These are phyloP conservation scores for Tinospora cordifolia DNA, from an alignment of 164 flowering plant genomes.

Conservation along the genomic window DNA sequence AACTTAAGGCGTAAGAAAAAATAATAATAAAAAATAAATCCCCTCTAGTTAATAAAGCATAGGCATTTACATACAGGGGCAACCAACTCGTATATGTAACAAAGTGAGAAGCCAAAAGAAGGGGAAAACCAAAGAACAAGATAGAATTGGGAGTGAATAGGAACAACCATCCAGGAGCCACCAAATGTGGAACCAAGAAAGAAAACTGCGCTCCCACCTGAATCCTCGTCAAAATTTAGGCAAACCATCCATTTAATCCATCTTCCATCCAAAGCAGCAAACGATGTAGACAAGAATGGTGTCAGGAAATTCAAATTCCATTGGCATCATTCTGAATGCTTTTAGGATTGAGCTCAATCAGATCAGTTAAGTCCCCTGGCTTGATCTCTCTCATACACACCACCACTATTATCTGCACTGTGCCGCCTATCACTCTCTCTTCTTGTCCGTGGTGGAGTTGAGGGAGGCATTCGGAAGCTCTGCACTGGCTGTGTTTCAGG, in stretches of 20 bases:
- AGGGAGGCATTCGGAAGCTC: conserved; percentile 30
- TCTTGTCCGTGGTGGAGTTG: conserved; percentile 39
- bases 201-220: conserved; percentile 8
- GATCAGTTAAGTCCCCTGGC: conserved; percentile 14
- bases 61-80: conserved; percentile 18
- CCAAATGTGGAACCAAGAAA: not conserved
- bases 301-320: not conserved
- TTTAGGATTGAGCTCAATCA: too few species aligned
- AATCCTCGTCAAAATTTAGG: not conserved
- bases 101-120: not conserved
- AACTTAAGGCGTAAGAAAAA: not conserved
- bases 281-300: not conserved
- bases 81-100: conserved; percentile 18
- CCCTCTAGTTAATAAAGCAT: not conserved
- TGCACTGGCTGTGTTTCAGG: conserved; percentile 41
- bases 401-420: conserved; percentile 13
- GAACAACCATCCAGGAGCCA: conserved; percentile 17
- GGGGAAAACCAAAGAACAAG: not conserved
- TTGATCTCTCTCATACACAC: conserved; percentile 17
- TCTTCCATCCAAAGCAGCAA: conserved; percentile 9
- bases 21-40: not conserved
- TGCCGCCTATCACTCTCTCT: conserved; percentile 23
- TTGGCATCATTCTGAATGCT: not conserved
- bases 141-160: not conserved
- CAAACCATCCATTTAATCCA: conserved; percentile 6